Evolutionary conservation across 768 basidiomycete genomes (phyloP).

Genomic region (Steccherinum ochraceum): DNA sequence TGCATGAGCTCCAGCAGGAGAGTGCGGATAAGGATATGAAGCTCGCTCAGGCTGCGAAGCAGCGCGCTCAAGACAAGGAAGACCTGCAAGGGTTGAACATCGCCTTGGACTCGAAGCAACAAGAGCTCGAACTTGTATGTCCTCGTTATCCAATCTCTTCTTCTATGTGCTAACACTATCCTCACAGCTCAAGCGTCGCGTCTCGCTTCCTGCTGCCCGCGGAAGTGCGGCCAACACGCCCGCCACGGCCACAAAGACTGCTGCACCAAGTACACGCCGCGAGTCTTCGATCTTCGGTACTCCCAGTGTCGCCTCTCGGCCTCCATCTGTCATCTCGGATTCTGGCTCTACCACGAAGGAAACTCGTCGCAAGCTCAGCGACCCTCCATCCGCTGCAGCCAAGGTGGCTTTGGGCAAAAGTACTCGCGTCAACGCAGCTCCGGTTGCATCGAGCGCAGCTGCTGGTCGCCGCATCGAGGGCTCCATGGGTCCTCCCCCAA

Average conservation of each 20-base stretch:
- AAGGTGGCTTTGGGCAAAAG: slow-evolving; percentile 44
- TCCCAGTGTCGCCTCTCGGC: slow-evolving; percentile 40
- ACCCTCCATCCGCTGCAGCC: slow-evolving; percentile 22
- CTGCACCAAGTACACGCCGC: slow-evolving; percentile 31
- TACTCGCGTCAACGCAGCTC: slow-evolving; percentile 34
- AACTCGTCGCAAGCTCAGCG: slow-evolving; percentile 27
- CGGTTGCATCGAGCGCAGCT: slow-evolving; percentile 16
- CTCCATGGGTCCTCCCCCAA: slow-evolving; percentile 47
- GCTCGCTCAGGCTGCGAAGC: slow-evolving; percentile 64
- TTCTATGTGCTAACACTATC: neutral
- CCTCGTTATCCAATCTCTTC: neutral
- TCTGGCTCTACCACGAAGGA: slow-evolving; percentile 33
- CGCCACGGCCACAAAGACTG: slow-evolving; percentile 28
- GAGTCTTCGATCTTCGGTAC: slow-evolving; percentile 55
- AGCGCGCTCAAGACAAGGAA: slow-evolving; percentile 61
- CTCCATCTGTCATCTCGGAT: slow-evolving; percentile 52
- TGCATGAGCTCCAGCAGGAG: slow-evolving; percentile 70
- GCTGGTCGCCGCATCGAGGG: slow-evolving; percentile 22
- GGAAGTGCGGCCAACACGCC: slow-evolving; percentile 53
- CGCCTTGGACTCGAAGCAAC: slow-evolving; percentile 89
- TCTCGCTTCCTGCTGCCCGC: slow-evolving; percentile 34
- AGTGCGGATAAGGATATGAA: slow-evolving; percentile 83
- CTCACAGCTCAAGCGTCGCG: slow-evolving; percentile 45
- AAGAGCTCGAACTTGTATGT: slow-evolving; percentile 81
- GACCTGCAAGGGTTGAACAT: slow-evolving; percentile 84